A percentile compares a stretch with the other conserved stretches of the same genome.
Evolutionary conservation across 2,329 filamentous ascomycete genomes (phyloP).

Genomic region (Lecanosticta acicola): DNA sequence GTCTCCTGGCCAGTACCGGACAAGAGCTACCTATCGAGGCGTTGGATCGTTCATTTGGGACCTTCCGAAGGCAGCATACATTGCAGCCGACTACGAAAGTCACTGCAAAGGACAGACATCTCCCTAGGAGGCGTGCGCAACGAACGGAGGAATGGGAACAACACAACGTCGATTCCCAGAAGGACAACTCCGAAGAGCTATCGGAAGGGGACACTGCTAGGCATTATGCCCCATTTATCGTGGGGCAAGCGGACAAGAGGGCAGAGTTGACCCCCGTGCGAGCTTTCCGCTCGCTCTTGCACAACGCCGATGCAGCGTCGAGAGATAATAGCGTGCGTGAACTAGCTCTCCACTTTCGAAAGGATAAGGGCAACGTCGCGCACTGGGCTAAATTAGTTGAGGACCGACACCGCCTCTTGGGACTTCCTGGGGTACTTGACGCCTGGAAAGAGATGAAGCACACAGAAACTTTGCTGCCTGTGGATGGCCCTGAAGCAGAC

Average conservation of each 20-base stretch:
- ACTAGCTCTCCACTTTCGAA: conserved; percentile 30
- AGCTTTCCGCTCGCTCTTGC: conserved; percentile 22
- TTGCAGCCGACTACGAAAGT: background rate
- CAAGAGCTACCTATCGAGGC: background rate
- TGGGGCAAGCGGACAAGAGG: no score
- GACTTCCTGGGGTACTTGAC: conserved; percentile 36
- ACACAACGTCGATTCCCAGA: no score
- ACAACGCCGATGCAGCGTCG: conserved; percentile 29
- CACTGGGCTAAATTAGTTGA: conserved; percentile 41
- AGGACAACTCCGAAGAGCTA: no score
- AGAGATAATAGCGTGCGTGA: conserved; percentile 8
- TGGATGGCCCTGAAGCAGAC: conserved; percentile 34
- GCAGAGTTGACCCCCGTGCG: no score
- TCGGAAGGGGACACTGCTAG: no score
- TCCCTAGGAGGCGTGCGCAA: no score
- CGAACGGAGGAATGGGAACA: no score
- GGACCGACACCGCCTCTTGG: conserved; percentile 38
- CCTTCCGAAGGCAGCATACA: background rate
- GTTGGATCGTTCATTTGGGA: background rate
- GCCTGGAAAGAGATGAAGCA: conserved; percentile 40
- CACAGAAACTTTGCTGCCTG: conserved; percentile 38
- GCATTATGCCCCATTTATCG: no score
- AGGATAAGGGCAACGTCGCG: conserved; percentile 28
- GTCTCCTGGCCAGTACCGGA: conserved; percentile 21
- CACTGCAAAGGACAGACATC: background rate